Evolutionary conservation across 2,329 filamentous ascomycete species (phyloP), one percentile per base, ranked within the genome.

Genomic region (Bipolaris bicolor): DNA sequence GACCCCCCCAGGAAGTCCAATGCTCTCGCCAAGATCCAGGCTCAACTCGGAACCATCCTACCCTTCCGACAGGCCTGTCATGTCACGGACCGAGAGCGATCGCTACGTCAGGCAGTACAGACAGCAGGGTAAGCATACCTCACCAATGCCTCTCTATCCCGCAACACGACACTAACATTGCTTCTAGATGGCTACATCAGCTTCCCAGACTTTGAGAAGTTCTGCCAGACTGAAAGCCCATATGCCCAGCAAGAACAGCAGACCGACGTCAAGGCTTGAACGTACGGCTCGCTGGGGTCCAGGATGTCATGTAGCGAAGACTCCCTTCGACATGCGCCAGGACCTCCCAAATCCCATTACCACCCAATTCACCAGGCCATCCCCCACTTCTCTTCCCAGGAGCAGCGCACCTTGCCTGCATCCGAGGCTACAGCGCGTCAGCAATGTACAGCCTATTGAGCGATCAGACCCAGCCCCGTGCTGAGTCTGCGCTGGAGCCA

Each of bases 151-250:
- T 18, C 24, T 33, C 11, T 52, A 18, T 29, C 33, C n/a, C 40
- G 2, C 22, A 49, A 13, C 24, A 39, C 6, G 4, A 58, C 7
- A 60, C 67, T 71, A 52, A 74, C 64, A 39, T 43, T 39, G 1
- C 26, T 18, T 49, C 31, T 49, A 67, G 83, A 80, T 54, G 84
- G 85, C 60, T 91, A 91, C 76, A 87, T 89, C 70, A 90, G 88
- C 79, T 91, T 91, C 71, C 88, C 88, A 15, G 88, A 84, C 73
- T 90, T 90, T 74, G 88, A 91, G 68, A 83, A 86, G 58, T 90
- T 82, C 63, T 78, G 87, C 80, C 61, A 74, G 33, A 62, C 51
- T n/a, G 65, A 68, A 43, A 68, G 69, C 50, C 61, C 65, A 18
- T 75, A 76, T 58, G 69, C 69, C 9, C 69, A 73, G 52, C 65